phyloP scores from a whole-genome alignment of 345 rosid genomes.

The Salix udensis region DNA sequence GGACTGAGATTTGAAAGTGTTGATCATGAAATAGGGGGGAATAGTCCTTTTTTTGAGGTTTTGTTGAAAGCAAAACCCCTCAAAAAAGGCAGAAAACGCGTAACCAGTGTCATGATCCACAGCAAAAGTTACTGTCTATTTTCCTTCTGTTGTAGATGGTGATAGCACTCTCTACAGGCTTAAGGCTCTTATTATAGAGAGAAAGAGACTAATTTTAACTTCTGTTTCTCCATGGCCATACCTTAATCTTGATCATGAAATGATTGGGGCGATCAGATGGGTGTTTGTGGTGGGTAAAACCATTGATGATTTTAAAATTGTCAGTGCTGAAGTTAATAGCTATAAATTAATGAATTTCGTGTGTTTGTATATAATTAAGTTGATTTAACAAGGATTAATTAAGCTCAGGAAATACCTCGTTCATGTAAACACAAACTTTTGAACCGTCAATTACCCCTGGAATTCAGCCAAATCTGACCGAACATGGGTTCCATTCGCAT shows the following conservation, averaged over 20 bases:
- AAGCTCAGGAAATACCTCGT: not conserved
- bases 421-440: not conserved
- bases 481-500: not conserved
- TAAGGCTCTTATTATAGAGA: not conserved
- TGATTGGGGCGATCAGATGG: not conserved
- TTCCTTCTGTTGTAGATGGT: not conserved
- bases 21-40: not conserved
- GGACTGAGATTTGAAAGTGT: not conserved
- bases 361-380: not conserved
- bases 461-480: not conserved
- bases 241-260: not conserved
- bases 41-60: not conserved
- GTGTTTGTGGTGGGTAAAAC: not conserved
- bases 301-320: not conserved
- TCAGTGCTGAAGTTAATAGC: not conserved
- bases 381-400: not conserved
- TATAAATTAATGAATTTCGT: not conserved
- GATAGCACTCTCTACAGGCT: not conserved
- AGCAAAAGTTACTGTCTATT: not conserved
- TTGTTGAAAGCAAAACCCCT: not conserved
- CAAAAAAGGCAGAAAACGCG: slow-evolving; percentile 5
- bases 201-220: not conserved
- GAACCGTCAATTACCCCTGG: not conserved
- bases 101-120: not conserved
- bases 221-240: not conserved